A percentile compares a stretch with the other conserved stretches of the same genome.
phyloP scores from a whole-genome alignment of 1,284 basidiomycete species.

The Cutaneotrichosporon dermatis region DNA sequence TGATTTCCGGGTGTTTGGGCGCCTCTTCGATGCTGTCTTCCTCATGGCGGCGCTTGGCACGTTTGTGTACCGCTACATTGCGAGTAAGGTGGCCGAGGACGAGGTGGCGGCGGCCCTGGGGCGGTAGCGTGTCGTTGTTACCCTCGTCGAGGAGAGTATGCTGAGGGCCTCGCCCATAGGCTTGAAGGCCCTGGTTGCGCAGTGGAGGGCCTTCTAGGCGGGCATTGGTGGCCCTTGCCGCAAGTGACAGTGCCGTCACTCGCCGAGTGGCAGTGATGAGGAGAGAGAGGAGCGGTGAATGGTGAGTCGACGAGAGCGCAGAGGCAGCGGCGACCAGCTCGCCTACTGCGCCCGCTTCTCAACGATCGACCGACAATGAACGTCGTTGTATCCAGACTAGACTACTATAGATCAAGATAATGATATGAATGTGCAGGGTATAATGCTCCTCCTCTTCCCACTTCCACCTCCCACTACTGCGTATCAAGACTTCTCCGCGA shows the following conservation, averaged over 20 bases:
- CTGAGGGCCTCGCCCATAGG: neutral
- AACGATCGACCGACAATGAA: too few species aligned
- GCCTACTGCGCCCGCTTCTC: too few species aligned
- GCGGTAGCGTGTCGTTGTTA: neutral
- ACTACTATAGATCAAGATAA: neutral
- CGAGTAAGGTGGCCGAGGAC: constrained; percentile 33
- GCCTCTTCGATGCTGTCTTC: constrained; percentile 48
- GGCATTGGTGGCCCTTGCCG: too few species aligned
- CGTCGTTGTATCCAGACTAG: neutral
- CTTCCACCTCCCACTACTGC: too few species aligned
- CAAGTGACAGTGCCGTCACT: too few species aligned
- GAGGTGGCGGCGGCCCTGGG: constrained; percentile 8
- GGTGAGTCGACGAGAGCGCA: neutral
- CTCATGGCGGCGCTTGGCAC: constrained; percentile 40
- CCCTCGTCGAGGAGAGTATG: neutral
- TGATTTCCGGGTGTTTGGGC: constrained; percentile 48
- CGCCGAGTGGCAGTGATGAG: too few species aligned
- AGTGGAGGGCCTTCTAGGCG: too few species aligned
- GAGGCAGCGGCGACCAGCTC: too few species aligned
- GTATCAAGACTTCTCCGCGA: too few species aligned
- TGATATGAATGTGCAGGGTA: constrained; percentile 8
- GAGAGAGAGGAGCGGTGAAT: neutral
- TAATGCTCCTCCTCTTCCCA: neutral
- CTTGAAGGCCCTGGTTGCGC: neutral
- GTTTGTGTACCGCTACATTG: constrained; percentile 36